Percentiles rank a stretch among this genome's conserved stretches.
These are phyloP conservation scores for Eutypella sp. DNA, from an alignment of 2,329 filamentous ascomycete species.

Conservation along the genomic window DNA sequence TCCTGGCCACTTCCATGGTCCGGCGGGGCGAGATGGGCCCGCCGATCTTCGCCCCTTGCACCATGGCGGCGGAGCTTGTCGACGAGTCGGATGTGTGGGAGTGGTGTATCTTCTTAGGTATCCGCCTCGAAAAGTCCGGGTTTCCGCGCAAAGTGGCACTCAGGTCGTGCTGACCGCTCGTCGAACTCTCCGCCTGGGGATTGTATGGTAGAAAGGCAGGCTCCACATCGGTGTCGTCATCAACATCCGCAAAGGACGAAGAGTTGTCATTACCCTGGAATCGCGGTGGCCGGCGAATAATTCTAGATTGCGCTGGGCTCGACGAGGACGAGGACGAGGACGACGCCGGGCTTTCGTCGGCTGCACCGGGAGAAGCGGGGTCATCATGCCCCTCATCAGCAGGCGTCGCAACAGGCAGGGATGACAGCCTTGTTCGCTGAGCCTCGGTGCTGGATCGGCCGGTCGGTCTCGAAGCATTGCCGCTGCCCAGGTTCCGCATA, in stretches of 20 bases:
- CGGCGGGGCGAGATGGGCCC: slow-evolving; percentile 55
- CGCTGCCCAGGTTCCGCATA: slow-evolving; percentile 30
- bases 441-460: slow-evolving; percentile 20
- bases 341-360: slow-evolving; percentile 32
- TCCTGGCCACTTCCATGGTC: slow-evolving; percentile 51
- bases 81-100: slow-evolving; percentile 62
- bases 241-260: slow-evolving; percentile 41
- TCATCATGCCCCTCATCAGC: slow-evolving; percentile 29
- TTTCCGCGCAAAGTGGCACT: slow-evolving; percentile 49
- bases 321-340: slow-evolving; percentile 33
- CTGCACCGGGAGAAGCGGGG: slow-evolving; percentile 37
- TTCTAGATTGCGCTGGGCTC: slow-evolving; percentile 52
- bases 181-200: slow-evolving; percentile 18
- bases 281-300: slow-evolving; percentile 54
- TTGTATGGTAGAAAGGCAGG: slow-evolving; percentile 51
- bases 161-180: slow-evolving; percentile 36
- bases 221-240: slow-evolving; percentile 51
- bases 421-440: slow-evolving; percentile 40
- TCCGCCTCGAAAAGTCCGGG: slow-evolving; percentile 28
- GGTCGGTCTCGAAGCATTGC: slow-evolving; percentile 26
- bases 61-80: slow-evolving; percentile 45
- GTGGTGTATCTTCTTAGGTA: slow-evolving; percentile 31
- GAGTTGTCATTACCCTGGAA: slow-evolving; percentile 37
- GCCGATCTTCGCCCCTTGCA: too few relatives aligned
- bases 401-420: slow-evolving; percentile 35